Evolutionary conservation across 2,329 filamentous ascomycete species (phyloP), one percentile per base, ranked within the genome.

Genomic region (Sarocladiaceae sp.): DNA sequence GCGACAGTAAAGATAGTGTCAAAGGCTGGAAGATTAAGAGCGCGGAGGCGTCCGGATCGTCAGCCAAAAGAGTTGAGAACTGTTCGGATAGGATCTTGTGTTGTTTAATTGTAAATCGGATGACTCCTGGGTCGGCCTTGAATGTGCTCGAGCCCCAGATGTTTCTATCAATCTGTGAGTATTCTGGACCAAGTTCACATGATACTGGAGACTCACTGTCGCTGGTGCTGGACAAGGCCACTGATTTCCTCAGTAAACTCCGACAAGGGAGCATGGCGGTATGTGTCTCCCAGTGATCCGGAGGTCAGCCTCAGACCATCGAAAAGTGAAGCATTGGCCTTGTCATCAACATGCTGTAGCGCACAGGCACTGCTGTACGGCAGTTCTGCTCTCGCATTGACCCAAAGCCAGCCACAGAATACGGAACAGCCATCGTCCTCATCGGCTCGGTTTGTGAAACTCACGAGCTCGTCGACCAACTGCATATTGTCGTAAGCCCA

Each of bases 301-400:
- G 48, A 20, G 12, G 48, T 33, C 4, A 12, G 11, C 48, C 35
- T 50, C 17, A 50, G 29, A 17, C 17, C n/a, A 20, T 50, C 25
- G 37, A 33, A 10, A 18, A 26, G 25, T 23, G 42, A 25, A 17
- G 26, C 20, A 20, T 50, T 35, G 28, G 20, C 29, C 52, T 39
- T 50, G 53, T 64, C 50, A 8, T 52, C 26, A 18, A 23, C 42
- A 18, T 35, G 22, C 8, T 33, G 29, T 15, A 33, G 29, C 10
- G 15, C 10, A 33, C 29, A 33, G 29, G 29, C 29, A 15, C 29
- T 33, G 29, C 29, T 33, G 29, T 10, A 33, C 15, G 29, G 29
- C n/a, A n/a, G n/a, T n/a, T 8, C 15, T 33, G 10, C 15, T 15
- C 15, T 8, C 15, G 29, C 29, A 10, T 33, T 8, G 15, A 33